These are phyloP conservation scores for Coemansia furcata DNA, from an alignment of 192 early-diverging fungal genomes.

Conservation along the genomic window DNA sequence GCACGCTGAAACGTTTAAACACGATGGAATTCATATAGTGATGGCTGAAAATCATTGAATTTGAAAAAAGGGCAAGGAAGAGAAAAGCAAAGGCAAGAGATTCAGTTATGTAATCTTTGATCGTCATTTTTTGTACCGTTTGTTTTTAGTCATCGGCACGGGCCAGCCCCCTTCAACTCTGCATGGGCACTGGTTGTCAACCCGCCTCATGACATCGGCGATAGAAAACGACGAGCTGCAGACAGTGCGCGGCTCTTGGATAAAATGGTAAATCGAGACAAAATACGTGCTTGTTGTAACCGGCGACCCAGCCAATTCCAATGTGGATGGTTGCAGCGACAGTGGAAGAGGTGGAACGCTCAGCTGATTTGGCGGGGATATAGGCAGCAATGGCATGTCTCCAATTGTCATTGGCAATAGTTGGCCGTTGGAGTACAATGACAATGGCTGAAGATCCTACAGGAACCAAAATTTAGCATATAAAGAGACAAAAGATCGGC, in stretches of 20 bases:
- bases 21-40: neutral
- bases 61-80: neutral
- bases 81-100: neutral
- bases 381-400: neutral
- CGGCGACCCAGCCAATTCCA: neutral
- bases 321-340: neutral
- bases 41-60: neutral
- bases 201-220: constrained; percentile 24
- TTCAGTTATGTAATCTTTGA: neutral
- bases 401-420: constrained; percentile 2
- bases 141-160: neutral
- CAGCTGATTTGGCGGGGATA: neutral
- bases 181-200: constrained; percentile 16
- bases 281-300: neutral
- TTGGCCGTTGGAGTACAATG: neutral
- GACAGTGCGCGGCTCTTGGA: constrained; percentile 23
- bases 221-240: constrained; percentile 19
- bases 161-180: constrained; percentile 24
- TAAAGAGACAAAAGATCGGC: neutral
- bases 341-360: neutral
- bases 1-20: neutral
- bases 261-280: constrained; percentile 6
- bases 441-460: neutral
- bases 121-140: neutral
- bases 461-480: neutral